Evolutionary conservation across 2,329 filamentous ascomycete genomes (phyloP).

Genomic region (Sporothrix curviconia): DNA sequence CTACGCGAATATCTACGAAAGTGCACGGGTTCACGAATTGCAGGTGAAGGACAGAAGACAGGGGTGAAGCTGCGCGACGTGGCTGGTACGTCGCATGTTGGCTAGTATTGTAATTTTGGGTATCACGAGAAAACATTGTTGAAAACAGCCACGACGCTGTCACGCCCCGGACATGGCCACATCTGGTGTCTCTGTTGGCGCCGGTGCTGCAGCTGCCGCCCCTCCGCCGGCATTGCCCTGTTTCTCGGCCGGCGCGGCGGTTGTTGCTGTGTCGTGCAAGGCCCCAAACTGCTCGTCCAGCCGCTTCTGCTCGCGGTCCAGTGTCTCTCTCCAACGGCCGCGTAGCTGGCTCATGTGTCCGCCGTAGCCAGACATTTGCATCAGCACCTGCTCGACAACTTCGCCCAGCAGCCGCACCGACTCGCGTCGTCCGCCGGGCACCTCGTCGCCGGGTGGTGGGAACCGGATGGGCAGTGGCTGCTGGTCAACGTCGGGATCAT

Average conservation of each 20-base stretch:
- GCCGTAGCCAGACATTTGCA: constrained; percentile 22
- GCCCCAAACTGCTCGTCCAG: constrained; percentile 20
- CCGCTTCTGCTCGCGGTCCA: constrained; percentile 23
- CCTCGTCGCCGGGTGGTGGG: not conserved
- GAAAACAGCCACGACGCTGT: too few relatives aligned
- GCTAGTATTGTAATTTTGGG: not conserved
- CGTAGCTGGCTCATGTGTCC: constrained; percentile 21
- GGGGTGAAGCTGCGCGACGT: not conserved
- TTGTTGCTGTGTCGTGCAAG: not conserved
- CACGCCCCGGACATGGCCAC: not conserved
- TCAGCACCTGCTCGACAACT: constrained; percentile 18
- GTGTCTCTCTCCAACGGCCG: constrained; percentile 17
- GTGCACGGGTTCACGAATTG: too few relatives aligned
- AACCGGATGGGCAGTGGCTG: constrained; percentile 13
- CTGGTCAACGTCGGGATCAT: constrained; percentile 10
- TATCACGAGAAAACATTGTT: too few relatives aligned
- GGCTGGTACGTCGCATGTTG: not conserved
- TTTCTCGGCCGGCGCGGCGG: not conserved
- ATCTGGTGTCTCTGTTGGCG: not conserved
- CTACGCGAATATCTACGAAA: not conserved
- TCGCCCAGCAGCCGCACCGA: constrained; percentile 18
- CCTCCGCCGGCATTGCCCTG: not conserved
- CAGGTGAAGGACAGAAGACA: too few relatives aligned
- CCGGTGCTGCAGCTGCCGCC: not conserved
- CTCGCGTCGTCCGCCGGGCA: constrained; percentile 8